Evolutionary conservation across 352 stramenopile species (phyloP).

Genomic region (Phytophthora sansomeana): DNA sequence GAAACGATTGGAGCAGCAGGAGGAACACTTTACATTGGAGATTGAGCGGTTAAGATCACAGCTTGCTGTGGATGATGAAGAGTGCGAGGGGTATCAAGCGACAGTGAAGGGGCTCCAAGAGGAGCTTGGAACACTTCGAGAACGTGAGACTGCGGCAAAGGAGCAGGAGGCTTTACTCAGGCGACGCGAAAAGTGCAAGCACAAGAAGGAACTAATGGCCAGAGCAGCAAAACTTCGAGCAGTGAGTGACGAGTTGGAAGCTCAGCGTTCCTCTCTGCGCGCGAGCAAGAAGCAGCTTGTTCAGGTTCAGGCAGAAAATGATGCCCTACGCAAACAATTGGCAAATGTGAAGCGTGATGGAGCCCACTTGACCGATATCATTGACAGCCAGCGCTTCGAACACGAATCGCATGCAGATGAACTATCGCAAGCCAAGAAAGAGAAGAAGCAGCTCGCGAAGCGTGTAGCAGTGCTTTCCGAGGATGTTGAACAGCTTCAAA

Average conservation of each 20-base stretch:
- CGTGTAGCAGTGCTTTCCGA: slow-evolving; percentile 12
- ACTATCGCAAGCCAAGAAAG: slow-evolving; percentile 28
- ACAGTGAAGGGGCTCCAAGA: slow-evolving; percentile 26
- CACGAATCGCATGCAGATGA: slow-evolving; percentile 36
- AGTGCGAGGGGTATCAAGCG: slow-evolving; percentile 9
- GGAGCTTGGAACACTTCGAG: slow-evolving; percentile 24
- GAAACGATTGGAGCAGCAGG: slow-evolving; percentile 52
- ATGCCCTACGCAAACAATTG: slow-evolving; percentile 52
- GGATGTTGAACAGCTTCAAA: slow-evolving; percentile 34
- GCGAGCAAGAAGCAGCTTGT: slow-evolving; percentile 50
- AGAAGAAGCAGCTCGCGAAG: slow-evolving; percentile 30
- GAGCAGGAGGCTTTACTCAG: slow-evolving; percentile 36
- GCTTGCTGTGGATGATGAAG: slow-evolving; percentile 13
- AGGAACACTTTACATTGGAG: slow-evolving; percentile 34
- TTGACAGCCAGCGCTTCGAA: slow-evolving; percentile 51
- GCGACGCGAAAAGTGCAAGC: slow-evolving; percentile 36
- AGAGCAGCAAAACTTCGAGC: slow-evolving; percentile 32
- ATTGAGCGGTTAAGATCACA: slow-evolving; percentile 26
- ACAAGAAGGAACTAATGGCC: slow-evolving; percentile 37
- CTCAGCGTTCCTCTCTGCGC: slow-evolving; percentile 40
- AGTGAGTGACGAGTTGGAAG: slow-evolving; percentile 45
- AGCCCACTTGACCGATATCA: slow-evolving; percentile 47
- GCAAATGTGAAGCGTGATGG: slow-evolving; percentile 44
- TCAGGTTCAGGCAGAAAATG: slow-evolving; percentile 40
- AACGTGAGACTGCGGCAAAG: slow-evolving; percentile 17